Conservation (phyloP, 768 basidiomycete species). For the Strobilomyces dryophilus region DNA sequence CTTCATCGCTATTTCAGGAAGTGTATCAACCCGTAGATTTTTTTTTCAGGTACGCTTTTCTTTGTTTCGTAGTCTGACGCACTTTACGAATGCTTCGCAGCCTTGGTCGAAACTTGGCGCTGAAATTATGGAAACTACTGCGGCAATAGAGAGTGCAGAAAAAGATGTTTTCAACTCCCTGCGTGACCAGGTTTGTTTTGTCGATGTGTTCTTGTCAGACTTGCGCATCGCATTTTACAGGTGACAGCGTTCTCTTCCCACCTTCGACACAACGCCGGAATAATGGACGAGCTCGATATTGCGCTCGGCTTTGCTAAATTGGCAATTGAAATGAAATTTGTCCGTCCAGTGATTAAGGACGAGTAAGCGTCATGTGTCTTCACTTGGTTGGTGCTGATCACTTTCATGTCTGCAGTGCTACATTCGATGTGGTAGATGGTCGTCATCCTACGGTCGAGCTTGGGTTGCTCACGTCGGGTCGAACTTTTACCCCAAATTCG, state of each 20-base stretch:
- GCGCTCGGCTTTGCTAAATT: slow-evolving; percentile 75
- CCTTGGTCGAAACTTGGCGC: slow-evolving; percentile 73
- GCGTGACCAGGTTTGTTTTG: slow-evolving; percentile 52
- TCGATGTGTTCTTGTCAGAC: background rate
- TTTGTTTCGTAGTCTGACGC: background rate
- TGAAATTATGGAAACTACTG: slow-evolving; percentile 55
- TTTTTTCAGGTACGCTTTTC: slow-evolving; percentile 51
- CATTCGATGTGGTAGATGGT: slow-evolving; percentile 70
- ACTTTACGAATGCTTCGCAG: slow-evolving; percentile 33
- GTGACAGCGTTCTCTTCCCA: slow-evolving; percentile 52
- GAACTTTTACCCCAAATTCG: slow-evolving; percentile 84
- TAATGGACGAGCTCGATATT: slow-evolving; percentile 88
- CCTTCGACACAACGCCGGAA: slow-evolving; percentile 69
- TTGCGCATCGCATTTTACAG: slow-evolving; percentile 35
- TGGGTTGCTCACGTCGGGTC: slow-evolving; percentile 67
- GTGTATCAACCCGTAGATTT: slow-evolving; percentile 60
- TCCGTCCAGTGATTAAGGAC: slow-evolving; percentile 63
- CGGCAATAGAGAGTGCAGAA: slow-evolving; percentile 53
- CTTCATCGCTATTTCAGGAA: slow-evolving; percentile 62
- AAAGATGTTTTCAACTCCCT: slow-evolving; percentile 69
- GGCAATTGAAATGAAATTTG: slow-evolving; percentile 73
- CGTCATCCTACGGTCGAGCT: slow-evolving; percentile 94
- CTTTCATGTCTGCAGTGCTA: slow-evolving; percentile 34
- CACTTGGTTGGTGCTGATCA: background rate
- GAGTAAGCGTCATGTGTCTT: slow-evolving; percentile 45